Evolutionary conservation across 148 eudicot genomes (phyloP), one percentile per base, ranked within the genome.

Genomic region (Pouteria glomerata): DNA sequence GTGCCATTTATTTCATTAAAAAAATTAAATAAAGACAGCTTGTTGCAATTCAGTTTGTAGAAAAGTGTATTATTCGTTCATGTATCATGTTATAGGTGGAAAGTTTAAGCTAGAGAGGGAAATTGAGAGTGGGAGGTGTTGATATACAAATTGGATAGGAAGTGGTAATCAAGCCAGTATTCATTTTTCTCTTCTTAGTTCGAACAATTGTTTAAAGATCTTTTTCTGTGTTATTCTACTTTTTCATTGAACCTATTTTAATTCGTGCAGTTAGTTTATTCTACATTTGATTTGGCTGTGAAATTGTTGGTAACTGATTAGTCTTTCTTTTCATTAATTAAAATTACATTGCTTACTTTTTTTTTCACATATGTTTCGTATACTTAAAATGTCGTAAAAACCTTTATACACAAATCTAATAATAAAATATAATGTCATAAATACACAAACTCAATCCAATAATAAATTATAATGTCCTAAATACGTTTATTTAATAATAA

Each of bases 81-180:
- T 91, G 97, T 94, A 89, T 85, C 92, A 71, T 63, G 74, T 91
- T 64, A 68, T 91, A 76, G 94, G 90, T 66, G 90, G 85, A 45
- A 91, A 87, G 82, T 91, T 87, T 74, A 91, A 85, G 82, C 74
- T 84, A 80, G 97, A 92, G 60, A 87, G 88, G 76, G 89, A 91
- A 82, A 91, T 91, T 76, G 97, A 94, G 29, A 87, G 91, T 82
- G 97, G 97, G 50, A 92, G 95, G 97, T 74, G 84, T 85, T 55
- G 89, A 89, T 87, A 66, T 88, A 35, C 97, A 89, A 81, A 87
- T 85, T 70, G 97, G 96, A 51, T 92, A 92, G 70, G 97, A 92
- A 82, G 90, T 89, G 48, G 97, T 92, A 74, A 77, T 92, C 45
- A 92, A 92, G 77, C 77, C 88, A 96, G 97, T 92, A 82, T 65